A percentile compares a stretch with the other conserved stretches of the same genome.
Evolutionary conservation across 1,139 yeast species (phyloP).

Genomic region (Suhomyces kunorum): DNA sequence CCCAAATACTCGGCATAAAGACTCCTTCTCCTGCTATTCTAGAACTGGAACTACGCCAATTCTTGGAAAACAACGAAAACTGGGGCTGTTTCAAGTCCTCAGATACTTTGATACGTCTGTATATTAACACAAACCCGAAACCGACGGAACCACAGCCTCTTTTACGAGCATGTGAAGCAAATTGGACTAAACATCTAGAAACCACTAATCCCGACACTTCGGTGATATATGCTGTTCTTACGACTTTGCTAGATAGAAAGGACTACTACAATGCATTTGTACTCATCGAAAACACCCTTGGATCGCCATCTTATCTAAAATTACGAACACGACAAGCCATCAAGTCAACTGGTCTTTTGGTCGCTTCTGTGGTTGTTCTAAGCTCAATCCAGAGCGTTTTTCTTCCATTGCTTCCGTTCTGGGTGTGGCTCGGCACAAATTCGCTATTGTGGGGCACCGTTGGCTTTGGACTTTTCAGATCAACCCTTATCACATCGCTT

Average conservation of each 20-base stretch:
- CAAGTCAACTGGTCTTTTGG: background rate
- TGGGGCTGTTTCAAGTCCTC: background rate
- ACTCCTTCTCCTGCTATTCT: constrained; percentile 9
- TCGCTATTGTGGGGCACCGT: constrained; percentile 12
- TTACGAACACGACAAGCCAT: background rate
- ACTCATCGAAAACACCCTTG: constrained; percentile 32
- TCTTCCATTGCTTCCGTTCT: constrained; percentile 18
- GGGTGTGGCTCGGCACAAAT: constrained; percentile 15
- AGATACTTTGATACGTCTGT: constrained; percentile 15
- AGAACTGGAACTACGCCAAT: constrained; percentile 10
- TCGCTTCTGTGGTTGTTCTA: background rate
- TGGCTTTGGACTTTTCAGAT: constrained; percentile 14
- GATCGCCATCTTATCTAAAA: constrained; percentile 4
- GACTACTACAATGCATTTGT: constrained; percentile 39
- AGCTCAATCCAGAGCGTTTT: constrained; percentile 5
- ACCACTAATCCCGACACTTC: constrained; percentile 3
- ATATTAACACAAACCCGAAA: constrained; percentile 25
- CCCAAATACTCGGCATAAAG: constrained; percentile 5
- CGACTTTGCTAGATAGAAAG: constrained; percentile 27
- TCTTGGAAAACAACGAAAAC: background rate
- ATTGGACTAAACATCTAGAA: background rate
- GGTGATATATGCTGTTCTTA: constrained; percentile 21
- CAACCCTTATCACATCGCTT: constrained; percentile 21
- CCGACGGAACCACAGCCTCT: constrained; percentile 24
- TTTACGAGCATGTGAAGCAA: constrained; percentile 17